phyloP scores from a whole-genome alignment of 345 rosid species.

The Gossypium arboreum region DNA sequence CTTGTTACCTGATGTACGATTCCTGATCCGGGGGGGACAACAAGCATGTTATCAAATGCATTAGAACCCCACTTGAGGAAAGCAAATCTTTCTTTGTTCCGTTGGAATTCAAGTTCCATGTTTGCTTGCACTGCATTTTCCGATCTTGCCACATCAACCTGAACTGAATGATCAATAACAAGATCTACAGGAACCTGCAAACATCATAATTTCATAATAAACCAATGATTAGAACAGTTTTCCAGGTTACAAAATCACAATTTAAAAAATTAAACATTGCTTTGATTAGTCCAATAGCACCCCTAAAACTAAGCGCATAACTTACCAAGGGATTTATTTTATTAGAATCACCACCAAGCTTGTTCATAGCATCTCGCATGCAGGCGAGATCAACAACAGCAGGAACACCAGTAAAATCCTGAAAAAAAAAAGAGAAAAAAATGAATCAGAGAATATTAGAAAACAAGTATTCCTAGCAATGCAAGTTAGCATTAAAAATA shows the following conservation, averaged over 20 bases:
- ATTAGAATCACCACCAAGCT: constrained; percentile 59
- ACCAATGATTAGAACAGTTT: not conserved
- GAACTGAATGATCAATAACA: constrained; percentile 95
- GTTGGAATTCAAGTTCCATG: constrained; percentile 82
- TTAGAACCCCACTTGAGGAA: constrained; percentile 96
- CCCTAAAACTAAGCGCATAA: not conserved
- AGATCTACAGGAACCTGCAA: constrained; percentile 93
- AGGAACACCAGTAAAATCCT: constrained; percentile 86
- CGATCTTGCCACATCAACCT: constrained; percentile 89
- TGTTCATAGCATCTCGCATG: constrained; percentile 84
- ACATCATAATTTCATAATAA: constrained; percentile 2
- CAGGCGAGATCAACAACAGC: constrained; percentile 88
- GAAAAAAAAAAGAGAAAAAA: not conserved
- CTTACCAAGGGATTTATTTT: constrained; percentile 71
- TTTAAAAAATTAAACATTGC: not conserved
- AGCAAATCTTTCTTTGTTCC: constrained; percentile 89
- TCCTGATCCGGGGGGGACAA: constrained; percentile 96
- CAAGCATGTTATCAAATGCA: constrained; percentile 91
- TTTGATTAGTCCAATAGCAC: not conserved
- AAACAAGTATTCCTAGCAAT: not conserved
- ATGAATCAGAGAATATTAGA: not conserved
- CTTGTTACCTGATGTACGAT: constrained; percentile 83
- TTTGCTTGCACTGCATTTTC: constrained; percentile 93
- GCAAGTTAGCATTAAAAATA: not conserved
- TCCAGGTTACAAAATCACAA: not conserved